phyloP scores from a whole-genome alignment of 1,284 basidiomycete genomes.

The Cryptococcus sp. region DNA sequence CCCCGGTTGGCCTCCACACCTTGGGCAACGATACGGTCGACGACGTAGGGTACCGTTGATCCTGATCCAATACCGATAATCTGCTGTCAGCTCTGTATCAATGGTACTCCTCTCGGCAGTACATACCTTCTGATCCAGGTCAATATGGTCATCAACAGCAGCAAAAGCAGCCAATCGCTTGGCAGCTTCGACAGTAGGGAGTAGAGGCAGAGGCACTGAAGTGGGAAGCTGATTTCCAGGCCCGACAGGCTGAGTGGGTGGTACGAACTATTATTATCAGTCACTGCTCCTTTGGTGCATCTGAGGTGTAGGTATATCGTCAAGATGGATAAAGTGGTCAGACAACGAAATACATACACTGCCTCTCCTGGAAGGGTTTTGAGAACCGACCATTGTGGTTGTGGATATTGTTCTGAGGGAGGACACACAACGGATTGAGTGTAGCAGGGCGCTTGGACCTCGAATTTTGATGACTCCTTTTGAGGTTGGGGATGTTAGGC shows the following conservation, averaged over 20 bases:
- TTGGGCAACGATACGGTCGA: slow-evolving; percentile 88
- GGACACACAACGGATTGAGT: too few species aligned
- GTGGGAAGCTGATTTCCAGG: slow-evolving; percentile 30
- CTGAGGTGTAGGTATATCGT: too few species aligned
- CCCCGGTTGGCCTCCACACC: slow-evolving; percentile 69
- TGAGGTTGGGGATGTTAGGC: too few species aligned
- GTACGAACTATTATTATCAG: slow-evolving; percentile 20
- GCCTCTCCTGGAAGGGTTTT: too few species aligned
- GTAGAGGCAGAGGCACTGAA: slow-evolving; percentile 26
- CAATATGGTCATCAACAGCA: slow-evolving; percentile 87
- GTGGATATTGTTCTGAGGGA: too few species aligned
- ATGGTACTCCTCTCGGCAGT: neutral
- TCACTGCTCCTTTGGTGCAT: too few species aligned
- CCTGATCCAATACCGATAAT: slow-evolving; percentile 89
- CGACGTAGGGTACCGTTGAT: slow-evolving; percentile 96
- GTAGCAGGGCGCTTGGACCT: too few species aligned
- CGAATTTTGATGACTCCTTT: too few species aligned
- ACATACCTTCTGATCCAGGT: slow-evolving; percentile 73
- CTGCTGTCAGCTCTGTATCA: slow-evolving; percentile 53
- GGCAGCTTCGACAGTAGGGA: slow-evolving; percentile 60
- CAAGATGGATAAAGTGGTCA: too few species aligned
- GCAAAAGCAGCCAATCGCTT: slow-evolving; percentile 91
- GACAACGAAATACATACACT: too few species aligned
- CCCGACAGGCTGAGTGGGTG: slow-evolving; percentile 27
- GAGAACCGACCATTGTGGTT: too few species aligned